Evolutionary conservation across 179 eudicot species (phyloP).

Genomic region (Camellia oleifera): DNA sequence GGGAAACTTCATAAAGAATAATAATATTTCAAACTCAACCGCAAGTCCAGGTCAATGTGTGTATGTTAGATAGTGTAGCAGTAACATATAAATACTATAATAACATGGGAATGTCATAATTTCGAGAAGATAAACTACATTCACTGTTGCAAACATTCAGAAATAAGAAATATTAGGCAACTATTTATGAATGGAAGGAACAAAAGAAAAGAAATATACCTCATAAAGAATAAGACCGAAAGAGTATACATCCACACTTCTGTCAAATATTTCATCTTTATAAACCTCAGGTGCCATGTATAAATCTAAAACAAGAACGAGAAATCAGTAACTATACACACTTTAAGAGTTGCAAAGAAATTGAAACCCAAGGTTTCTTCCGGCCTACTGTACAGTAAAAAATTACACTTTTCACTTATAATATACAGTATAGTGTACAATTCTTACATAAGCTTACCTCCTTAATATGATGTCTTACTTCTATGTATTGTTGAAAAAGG

Average conservation of each 20-base stretch:
- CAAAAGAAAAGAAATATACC: slow-evolving; percentile 38
- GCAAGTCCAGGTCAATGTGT: background rate
- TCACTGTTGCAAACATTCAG: background rate
- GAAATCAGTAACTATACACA: slow-evolving; percentile 10
- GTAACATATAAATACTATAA: background rate
- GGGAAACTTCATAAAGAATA: background rate
- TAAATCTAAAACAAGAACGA: slow-evolving; percentile 45
- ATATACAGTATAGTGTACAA: background rate
- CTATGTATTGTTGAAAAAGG: background rate
- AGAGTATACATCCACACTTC: slow-evolving; percentile 84
- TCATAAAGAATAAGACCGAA: slow-evolving; percentile 85
- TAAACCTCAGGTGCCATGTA: slow-evolving; percentile 90
- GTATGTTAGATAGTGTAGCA: background rate
- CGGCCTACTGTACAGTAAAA: background rate
- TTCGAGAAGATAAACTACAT: background rate
- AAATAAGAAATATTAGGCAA: background rate
- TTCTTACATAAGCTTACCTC: background rate
- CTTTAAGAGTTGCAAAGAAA: background rate
- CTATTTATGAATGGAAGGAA: background rate
- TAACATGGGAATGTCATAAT: background rate
- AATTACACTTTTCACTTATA: background rate
- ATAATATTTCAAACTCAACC: background rate
- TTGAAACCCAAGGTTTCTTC: background rate
- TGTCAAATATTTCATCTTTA: slow-evolving; percentile 79
- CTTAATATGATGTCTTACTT: background rate